Evolutionary conservation across 495 filamentous ascomycete species (phyloP), one percentile per base, ranked within the genome.

Genomic region (Lasiosphaeris hirsuta): DNA sequence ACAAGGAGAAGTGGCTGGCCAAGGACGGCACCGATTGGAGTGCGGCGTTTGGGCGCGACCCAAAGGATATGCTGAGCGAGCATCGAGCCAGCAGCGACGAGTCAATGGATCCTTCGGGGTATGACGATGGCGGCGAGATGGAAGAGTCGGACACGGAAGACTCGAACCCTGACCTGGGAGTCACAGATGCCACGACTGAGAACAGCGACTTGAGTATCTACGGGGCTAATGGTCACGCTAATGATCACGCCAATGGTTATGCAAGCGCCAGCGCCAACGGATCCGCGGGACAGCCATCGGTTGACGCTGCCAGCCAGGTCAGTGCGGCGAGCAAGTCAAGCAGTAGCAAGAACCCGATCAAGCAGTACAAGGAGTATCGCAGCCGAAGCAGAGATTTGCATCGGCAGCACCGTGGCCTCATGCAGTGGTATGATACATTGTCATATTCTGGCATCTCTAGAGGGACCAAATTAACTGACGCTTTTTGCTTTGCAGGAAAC

Each of bases 21-120:
- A 87, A 85, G 63, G 83, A 88, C 51, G 93, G 93, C 4, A 84
- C 84, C 14, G 90, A 96, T 69, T 96, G 92, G 93, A 85, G 79
- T 40, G 90, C 89, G n/a, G 89, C 91, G 0, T 96, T 97, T 54
- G 78, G 83, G 0, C 67, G 83, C 55, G 83, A 92, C 62, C 85
- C 87, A 0, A 69, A 68, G 6, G 63, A 71, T 15, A 10, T 76
- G 15, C 57, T 74, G 61, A 50, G 40, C 33, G 14, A 50, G 43
- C 40, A 60, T 68, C 37, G 71, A 10, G 15, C 49, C 61, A 65
- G 57, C 58, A 77, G 51, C 58, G 69, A 50, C 17, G 67, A 67
- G 44, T 70, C 38, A 66, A 76, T 81, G 36, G 72, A 84, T 1
- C 23, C 2, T 30, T 30, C 23, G 23, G 23, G 23, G 5, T 30